Base-by-base conservation (phyloP, 148 eudicot species). In the Spergularia marina region DNA sequence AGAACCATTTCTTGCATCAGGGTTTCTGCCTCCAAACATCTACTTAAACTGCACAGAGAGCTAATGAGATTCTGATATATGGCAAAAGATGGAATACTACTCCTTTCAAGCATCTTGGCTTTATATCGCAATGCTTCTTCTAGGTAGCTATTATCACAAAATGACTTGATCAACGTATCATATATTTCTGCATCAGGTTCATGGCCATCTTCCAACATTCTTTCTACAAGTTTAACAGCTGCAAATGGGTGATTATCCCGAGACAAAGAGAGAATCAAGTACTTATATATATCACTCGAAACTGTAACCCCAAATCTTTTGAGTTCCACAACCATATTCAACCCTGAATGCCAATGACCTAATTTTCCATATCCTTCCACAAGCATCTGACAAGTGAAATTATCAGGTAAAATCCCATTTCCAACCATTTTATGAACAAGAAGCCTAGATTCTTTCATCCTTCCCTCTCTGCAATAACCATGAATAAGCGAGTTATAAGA, bases 391-490 rank as follows among this genome's bases (percentile, higher is more conserved):
- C 94, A 86, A 61, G 96, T 90, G 70, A 89, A 92, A 83, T 73
- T 30, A 78, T 92, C 90, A 2, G 97, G 96, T 6, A 0, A n/a
- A 76, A 90, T 71, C 52, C 87, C 84, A 64, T 68, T 77, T 62
- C 77, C 82, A 40, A 95, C 79, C 96, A 95, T 95, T 44, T 88
- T 90, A 84, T 84, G 87, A 74, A 95, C 80, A 44, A 92, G 21
- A 21, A 76, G 64, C 84, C 91, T 82, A 20, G 96, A 80, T 51
- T 89, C 85, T 64, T 87, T 85, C 97, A 89, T 89, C 92, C 83
- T 85, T 49, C 91, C 97, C 67, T 90, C 92, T 82, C 80, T 89
- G 81, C 93, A 87, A 54, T 87, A 92, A 58, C 97, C 96, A 77
- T 55, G 79, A n/a, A 94, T 84, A 79, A 94, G 88, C 16, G 96